Base-by-base conservation (phyloP, 2,329 filamentous ascomycete species). In the Emmonsia crescens region DNA sequence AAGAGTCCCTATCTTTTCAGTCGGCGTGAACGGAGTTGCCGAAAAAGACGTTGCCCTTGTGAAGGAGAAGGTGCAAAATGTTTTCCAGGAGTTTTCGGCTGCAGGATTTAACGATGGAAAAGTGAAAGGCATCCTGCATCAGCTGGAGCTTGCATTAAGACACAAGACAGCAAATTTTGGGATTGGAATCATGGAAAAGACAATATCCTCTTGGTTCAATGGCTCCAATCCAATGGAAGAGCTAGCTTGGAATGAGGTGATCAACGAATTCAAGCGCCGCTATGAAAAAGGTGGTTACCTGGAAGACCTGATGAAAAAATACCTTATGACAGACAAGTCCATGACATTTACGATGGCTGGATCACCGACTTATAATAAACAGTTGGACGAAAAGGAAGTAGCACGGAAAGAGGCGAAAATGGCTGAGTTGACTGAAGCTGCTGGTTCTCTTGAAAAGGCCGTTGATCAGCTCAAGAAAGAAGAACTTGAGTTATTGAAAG, bases 81-180 rank as follows among this genome's bases (percentile, higher is more conserved):
- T 93, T 3, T 80, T 96, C 60, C 79, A 80, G 31, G 85, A 90
- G 54, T 84, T 85, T 6, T 82, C 85, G 21, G 78, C 85, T 31
- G 89, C 87, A 63, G 93, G 94, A 0, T 96, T 99, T 68, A 91
- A 94, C 63, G 82, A 87, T 69, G 85, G 87, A 68, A 99, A 99
- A 75, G 90, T 99, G 63, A 90, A 96, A 65, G 94, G 94, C 2
- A 89, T 95, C 65, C 81, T 99, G 60, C 94, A 99, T 73, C 93
- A 97, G 74, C 78, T 97, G 3, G 94, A 99, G 72, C 82, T 99
- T n/a, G 83, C 87, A 0, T 78, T 97, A 57, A 96, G 96, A 77
- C 91, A 99, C 78, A 97, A 97, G 80, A 96, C 91, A 0, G 90
- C 94, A 60, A 91, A 89, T 69, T 99, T 99, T 71, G 94, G 94